Evolutionary conservation across 306 rosid genomes (phyloP), one percentile per base, ranked within the genome.

Genomic region (Urtica urens): DNA sequence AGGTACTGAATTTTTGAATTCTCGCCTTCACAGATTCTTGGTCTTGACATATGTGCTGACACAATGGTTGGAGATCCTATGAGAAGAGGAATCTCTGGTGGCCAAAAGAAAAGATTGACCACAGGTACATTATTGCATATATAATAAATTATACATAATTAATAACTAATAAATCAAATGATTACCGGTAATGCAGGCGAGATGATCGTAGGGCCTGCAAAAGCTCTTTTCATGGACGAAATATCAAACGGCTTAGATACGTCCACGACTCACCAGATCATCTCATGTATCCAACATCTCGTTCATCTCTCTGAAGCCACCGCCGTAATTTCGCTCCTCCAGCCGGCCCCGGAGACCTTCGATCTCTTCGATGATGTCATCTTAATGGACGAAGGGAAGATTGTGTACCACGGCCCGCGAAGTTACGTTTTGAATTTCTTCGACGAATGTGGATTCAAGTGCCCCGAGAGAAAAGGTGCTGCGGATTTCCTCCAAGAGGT

Each of bases 401-500:
- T 79, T 58, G 86, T 74, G 59, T 79, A 74, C 65, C 90, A 83
- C 26, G 94, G 94, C 20, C 86, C 83, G 52, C 40, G 86, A 30
- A 40, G 38, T 50, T 49, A 73, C 31, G 77, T 73, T 31, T 66
- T 80, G 16, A 63, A 79, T 40, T 83, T 72, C 50, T 79, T 83
- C 19, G 71, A 69, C 71, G 80, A 74, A 20, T 77, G 88, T 56
- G 94, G 94, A 39, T 83, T 83, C 67, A 71, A 69, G 74, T 83
- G 94, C 57, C 94, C 90, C 8, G 90, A 77, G 46, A 83, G 94
- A 57, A 83, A 83, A 77, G 90, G 94, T 28, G 83, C 78, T n/a
- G 94, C 87, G 54, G 94, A 83, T 64, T 83, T 79, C 69, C 84
- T 83, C 35, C 87, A 76, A 67, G 88, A 83, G 83, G 85, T 79